Conservation (phyloP, 345 rosid genomes). For the Geranium brycei region DNA sequence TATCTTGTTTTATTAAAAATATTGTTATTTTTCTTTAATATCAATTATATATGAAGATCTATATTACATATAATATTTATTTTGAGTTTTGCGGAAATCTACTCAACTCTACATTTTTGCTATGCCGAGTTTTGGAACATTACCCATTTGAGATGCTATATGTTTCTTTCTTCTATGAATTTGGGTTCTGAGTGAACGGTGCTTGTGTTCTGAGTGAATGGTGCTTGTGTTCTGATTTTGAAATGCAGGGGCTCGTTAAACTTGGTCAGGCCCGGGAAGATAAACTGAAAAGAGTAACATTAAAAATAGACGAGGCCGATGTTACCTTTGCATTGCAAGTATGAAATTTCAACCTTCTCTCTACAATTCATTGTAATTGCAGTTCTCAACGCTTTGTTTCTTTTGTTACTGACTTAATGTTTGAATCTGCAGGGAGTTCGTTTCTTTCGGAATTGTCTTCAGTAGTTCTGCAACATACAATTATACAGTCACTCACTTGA, state of each 20-base stretch:
- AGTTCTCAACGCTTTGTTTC: neutral
- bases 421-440: conserved; percentile 56
- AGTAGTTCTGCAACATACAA: conserved; percentile 12
- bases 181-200: neutral
- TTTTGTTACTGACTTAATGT: neutral
- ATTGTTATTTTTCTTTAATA: too few species aligned
- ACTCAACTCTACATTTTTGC: too few species aligned
- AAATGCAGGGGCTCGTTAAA: conserved; percentile 58
- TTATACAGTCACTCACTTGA: neutral
- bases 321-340: conserved; percentile 83
- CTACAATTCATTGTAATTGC: too few species aligned
- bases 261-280: conserved; percentile 63
- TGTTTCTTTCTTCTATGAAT: too few species aligned
- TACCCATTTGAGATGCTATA: too few species aligned
- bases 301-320: conserved; percentile 67
- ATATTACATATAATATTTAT: too few species aligned
- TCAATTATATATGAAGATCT: too few species aligned
- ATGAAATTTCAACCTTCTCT: neutral
- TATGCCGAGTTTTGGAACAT: too few species aligned
- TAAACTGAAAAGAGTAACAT: conserved; percentile 49
- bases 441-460: conserved; percentile 75
- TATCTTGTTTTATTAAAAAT: too few species aligned
- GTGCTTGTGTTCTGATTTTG: neutral
- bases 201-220: neutral
- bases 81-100: too few species aligned